phyloP scores from a whole-genome alignment of 2,329 filamentous ascomycete genomes.

The Stachybotrys echinatus region DNA sequence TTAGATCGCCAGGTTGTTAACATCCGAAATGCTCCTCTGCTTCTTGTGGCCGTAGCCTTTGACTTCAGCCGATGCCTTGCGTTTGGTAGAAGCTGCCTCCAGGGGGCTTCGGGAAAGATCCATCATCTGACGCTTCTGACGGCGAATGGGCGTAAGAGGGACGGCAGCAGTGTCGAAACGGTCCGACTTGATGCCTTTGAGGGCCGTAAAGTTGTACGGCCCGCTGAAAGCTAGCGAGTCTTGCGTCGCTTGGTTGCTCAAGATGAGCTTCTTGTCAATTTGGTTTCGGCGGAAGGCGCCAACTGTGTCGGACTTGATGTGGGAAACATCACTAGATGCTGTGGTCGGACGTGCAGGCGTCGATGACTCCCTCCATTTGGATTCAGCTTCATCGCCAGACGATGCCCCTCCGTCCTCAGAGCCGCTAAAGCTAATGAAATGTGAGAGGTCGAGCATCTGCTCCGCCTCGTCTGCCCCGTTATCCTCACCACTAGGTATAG shows the following conservation, averaged over 20 bases:
- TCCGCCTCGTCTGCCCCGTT: slow-evolving; percentile 63
- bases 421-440: slow-evolving; percentile 65
- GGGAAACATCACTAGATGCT: slow-evolving; percentile 42
- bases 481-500: slow-evolving; percentile 22
- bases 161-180: slow-evolving; percentile 60
- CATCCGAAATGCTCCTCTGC: slow-evolving; percentile 54
- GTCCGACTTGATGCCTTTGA: slow-evolving; percentile 60
- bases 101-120: slow-evolving; percentile 45
- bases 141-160: slow-evolving; percentile 63
- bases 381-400: slow-evolving; percentile 52
- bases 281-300: slow-evolving; percentile 72
- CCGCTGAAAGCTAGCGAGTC: slow-evolving; percentile 59
- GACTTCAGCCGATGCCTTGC: slow-evolving; percentile 46
- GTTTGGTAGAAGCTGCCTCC: slow-evolving; percentile 43
- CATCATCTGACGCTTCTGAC: slow-evolving; percentile 44
- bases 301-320: slow-evolving; percentile 62
- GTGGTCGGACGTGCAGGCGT: slow-evolving; percentile 48
- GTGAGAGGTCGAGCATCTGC: slow-evolving; percentile 59
- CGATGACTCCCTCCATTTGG: slow-evolving; percentile 43
- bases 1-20: slow-evolving; percentile 41
- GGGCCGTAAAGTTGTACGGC: slow-evolving; percentile 53
- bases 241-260: slow-evolving; percentile 54
- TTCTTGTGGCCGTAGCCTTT: slow-evolving; percentile 42
- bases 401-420: slow-evolving; percentile 44
- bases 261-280: slow-evolving; percentile 55